Evolutionary conservation across 2,329 filamentous ascomycete genomes (phyloP).

Genomic region (Onygenales sp.): DNA sequence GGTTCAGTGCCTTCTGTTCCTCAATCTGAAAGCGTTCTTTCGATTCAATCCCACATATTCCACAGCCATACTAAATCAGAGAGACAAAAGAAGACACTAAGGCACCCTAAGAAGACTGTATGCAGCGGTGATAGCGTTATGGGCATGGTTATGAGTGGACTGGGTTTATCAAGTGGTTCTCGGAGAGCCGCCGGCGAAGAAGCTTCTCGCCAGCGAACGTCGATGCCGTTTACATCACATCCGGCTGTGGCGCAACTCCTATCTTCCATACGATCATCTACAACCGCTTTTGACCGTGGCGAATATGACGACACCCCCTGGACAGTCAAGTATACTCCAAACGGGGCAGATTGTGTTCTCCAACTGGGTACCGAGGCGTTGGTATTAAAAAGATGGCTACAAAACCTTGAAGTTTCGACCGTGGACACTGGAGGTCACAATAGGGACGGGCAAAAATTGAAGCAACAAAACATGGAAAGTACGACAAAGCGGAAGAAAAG

Average conservation of each 20-base stretch:
- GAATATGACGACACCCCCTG: constrained; percentile 65
- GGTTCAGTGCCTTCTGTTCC: constrained; percentile 21
- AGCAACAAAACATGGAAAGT: constrained; percentile 18
- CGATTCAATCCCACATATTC: constrained; percentile 9
- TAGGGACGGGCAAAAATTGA: constrained; percentile 19
- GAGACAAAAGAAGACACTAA: neutral
- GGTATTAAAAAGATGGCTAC: constrained; percentile 72
- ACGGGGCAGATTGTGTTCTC: constrained; percentile 59
- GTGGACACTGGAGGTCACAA: constrained; percentile 52
- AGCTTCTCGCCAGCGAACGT: neutral
- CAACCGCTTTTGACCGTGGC: constrained; percentile 73
- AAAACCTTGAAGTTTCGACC: constrained; percentile 62
- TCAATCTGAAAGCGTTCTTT: constrained; percentile 25
- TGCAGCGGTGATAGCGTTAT: neutral
- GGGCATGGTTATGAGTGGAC: neutral
- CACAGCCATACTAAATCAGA: neutral
- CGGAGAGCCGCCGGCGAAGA: neutral
- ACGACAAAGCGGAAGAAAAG: constrained; percentile 42
- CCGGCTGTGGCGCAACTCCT: constrained; percentile 53
- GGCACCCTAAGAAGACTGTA: neutral
- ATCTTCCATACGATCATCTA: constrained; percentile 46
- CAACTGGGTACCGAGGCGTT: constrained; percentile 62
- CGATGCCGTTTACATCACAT: constrained; percentile 34
- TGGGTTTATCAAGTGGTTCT: neutral
- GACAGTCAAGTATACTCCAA: constrained; percentile 78